Percentiles rank a stretch among this genome's conserved stretches.
Evolutionary conservation across 2,329 filamentous ascomycete species (phyloP).

Genomic region (Aplosporella prunicola): DNA sequence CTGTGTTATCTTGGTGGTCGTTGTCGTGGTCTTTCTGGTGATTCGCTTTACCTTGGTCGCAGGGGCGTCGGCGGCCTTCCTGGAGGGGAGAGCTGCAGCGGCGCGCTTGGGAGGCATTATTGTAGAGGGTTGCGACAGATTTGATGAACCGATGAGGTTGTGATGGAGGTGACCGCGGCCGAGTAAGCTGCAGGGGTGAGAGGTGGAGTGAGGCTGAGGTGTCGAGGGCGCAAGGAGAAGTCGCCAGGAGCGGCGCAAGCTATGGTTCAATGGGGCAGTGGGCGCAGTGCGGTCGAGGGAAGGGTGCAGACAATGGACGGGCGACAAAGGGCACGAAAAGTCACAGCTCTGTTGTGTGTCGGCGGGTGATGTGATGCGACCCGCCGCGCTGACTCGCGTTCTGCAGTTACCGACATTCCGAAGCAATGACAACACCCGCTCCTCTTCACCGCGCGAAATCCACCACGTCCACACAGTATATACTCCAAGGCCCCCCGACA

Average conservation of each 20-base stretch:
- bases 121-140: too few relatives aligned
- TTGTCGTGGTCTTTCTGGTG: conserved; percentile 19
- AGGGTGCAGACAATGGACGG: too few relatives aligned
- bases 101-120: conserved; percentile 9
- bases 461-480: conserved; percentile 82
- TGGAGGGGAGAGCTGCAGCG: conserved; percentile 7
- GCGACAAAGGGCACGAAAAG: too few relatives aligned
- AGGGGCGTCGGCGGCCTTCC: conserved; percentile 17
- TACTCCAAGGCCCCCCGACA: conserved; percentile 66
- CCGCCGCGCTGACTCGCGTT: background rate
- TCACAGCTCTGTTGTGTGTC: conserved; percentile 9
- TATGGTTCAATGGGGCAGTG: too few relatives aligned
- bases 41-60: conserved; percentile 14
- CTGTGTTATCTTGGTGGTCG: conserved; percentile 14
- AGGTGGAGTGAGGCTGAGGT: too few relatives aligned
- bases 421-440: background rate
- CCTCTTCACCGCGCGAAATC: conserved; percentile 46
- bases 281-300: too few relatives aligned
- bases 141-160: too few relatives aligned
- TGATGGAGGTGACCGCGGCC: too few relatives aligned
- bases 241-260: too few relatives aligned
- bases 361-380: conserved; percentile 9
- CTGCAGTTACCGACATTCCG: background rate
- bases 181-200: too few relatives aligned
- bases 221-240: too few relatives aligned